A percentile compares a stretch with the other conserved stretches of the same genome.
These are phyloP conservation scores for Syncephalastrum monosporum DNA, from an alignment of 371 early-diverging fungal genomes.

Conservation along the genomic window DNA sequence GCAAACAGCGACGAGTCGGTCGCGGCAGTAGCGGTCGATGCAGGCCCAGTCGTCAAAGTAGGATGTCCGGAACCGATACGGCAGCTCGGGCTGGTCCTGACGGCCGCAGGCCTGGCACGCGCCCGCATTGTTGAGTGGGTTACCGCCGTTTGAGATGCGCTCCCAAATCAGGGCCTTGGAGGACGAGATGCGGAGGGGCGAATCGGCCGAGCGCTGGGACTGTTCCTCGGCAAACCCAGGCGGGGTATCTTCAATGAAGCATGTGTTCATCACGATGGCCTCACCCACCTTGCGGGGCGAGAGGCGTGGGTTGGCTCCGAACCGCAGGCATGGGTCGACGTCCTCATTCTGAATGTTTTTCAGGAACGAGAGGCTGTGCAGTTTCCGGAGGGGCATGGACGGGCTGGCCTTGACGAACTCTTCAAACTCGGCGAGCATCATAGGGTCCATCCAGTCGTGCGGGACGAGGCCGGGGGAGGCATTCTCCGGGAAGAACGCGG, in stretches of 20 bases:
- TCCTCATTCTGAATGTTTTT: conserved; percentile 85
- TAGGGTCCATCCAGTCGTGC: conserved; percentile 45
- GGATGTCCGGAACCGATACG: conserved; percentile 80
- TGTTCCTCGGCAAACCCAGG: conserved; percentile 74
- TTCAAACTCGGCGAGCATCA: conserved; percentile 76
- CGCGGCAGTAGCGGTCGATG: conserved; percentile 88
- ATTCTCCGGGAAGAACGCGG: conserved; percentile 5
- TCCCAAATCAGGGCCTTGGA: conserved; percentile 69
- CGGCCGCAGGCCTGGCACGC: conserved; percentile 92
- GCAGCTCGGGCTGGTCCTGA: conserved; percentile 52
- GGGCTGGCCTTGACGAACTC: conserved; percentile 73
- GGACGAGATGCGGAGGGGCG: conserved; percentile 57
- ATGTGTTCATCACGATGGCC: conserved; percentile 80
- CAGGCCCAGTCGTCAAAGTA: conserved; percentile 84
- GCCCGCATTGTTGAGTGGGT: conserved; percentile 35
- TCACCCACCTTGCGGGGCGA: conserved; percentile 85
- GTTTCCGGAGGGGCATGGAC: conserved; percentile 61
- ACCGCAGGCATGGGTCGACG: conserved; percentile 85
- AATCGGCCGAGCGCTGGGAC: conserved; percentile 45
- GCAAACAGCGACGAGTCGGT: conserved; percentile 86
- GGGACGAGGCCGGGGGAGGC: conserved; percentile 1
- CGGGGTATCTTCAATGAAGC: conserved; percentile 71
- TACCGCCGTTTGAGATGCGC: conserved; percentile 50
- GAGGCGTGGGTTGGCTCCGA: conserved; percentile 82
- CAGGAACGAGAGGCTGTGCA: conserved; percentile 76